Percentiles rank a stretch among this genome's conserved stretches.
These are phyloP conservation scores for Cephaloascus albidus DNA, from an alignment of 805 yeast genomes.

Conservation along the genomic window DNA sequence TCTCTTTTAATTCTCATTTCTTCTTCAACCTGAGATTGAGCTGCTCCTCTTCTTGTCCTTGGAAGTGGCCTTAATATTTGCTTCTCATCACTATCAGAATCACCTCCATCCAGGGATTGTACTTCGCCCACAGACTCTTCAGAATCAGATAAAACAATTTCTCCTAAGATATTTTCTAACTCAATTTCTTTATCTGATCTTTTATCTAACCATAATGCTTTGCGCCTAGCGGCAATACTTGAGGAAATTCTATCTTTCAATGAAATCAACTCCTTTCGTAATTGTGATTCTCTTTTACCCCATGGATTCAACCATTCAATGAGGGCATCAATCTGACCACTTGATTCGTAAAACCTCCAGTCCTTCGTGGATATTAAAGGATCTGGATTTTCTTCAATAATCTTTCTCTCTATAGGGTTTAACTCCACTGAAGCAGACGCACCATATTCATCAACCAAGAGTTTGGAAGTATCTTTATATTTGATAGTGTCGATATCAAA, in stretches of 20 bases:
- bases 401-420: slow-evolving; percentile 42
- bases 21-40: slow-evolving; percentile 2
- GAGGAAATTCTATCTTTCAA: slow-evolving; percentile 42
- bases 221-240: slow-evolving; percentile 51
- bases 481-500: slow-evolving; percentile 6
- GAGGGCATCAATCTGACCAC: slow-evolving; percentile 46
- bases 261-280: slow-evolving; percentile 50
- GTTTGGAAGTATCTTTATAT: slow-evolving; percentile 1
- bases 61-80: slow-evolving; percentile 2
- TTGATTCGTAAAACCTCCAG: slow-evolving; percentile 67
- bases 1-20: neutral
- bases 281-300: slow-evolving; percentile 63
- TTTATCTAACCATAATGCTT: slow-evolving; percentile 37
- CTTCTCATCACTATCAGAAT: slow-evolving; percentile 8
- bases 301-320: slow-evolving; percentile 62
- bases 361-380: slow-evolving; percentile 39
- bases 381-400: slow-evolving; percentile 57
- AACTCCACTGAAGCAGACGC: slow-evolving; percentile 17
- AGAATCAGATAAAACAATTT: slow-evolving; percentile 20
- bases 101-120: slow-evolving; percentile 1
- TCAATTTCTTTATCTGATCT: slow-evolving; percentile 32
- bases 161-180: slow-evolving; percentile 27
- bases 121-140: slow-evolving; percentile 14
- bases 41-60: slow-evolving; percentile 2
- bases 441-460: slow-evolving; percentile 25